phyloP scores from a whole-genome alignment of 495 filamentous ascomycete genomes.

The Annulohypoxylon nitens region DNA sequence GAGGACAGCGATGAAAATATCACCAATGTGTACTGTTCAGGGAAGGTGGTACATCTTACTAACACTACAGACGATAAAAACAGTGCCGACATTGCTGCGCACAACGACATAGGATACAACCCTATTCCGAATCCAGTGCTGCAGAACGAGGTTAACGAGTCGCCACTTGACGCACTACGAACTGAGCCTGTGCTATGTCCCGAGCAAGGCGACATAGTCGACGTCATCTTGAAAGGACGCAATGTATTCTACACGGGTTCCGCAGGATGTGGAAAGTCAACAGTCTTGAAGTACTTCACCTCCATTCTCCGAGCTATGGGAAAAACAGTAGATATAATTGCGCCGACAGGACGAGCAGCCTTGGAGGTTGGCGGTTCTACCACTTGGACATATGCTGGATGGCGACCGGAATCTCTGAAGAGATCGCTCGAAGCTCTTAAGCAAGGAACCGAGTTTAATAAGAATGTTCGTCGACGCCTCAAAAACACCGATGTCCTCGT shows the following conservation, averaged over 20 bases:
- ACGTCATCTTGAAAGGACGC: constrained; percentile 59
- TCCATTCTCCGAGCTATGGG: constrained; percentile 51
- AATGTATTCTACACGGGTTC: constrained; percentile 75
- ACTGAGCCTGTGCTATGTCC: constrained; percentile 52
- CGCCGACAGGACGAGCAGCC: constrained; percentile 68
- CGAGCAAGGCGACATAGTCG: constrained; percentile 64
- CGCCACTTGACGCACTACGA: no score
- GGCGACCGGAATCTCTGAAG: constrained; percentile 56
- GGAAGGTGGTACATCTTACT: no score
- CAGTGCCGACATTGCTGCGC: neutral
- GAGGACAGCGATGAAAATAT: no score
- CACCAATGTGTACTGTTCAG: no score
- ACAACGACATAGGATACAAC: neutral
- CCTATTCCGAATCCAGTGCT: neutral
- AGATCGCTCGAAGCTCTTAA: constrained; percentile 18
- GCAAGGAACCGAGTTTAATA: neutral
- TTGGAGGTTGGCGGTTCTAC: constrained; percentile 67
- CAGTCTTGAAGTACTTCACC: constrained; percentile 63
- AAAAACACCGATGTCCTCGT: constrained; percentile 58
- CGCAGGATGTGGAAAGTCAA: constrained; percentile 72
- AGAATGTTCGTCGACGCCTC: constrained; percentile 48
- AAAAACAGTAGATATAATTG: constrained; percentile 60
- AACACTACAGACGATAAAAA: no score
- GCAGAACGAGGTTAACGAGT: neutral
- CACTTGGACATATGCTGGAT: constrained; percentile 67